These are phyloP conservation scores for Dendrobium huoshanense DNA, from an alignment of 106 monocot species.

Conservation along the genomic window DNA sequence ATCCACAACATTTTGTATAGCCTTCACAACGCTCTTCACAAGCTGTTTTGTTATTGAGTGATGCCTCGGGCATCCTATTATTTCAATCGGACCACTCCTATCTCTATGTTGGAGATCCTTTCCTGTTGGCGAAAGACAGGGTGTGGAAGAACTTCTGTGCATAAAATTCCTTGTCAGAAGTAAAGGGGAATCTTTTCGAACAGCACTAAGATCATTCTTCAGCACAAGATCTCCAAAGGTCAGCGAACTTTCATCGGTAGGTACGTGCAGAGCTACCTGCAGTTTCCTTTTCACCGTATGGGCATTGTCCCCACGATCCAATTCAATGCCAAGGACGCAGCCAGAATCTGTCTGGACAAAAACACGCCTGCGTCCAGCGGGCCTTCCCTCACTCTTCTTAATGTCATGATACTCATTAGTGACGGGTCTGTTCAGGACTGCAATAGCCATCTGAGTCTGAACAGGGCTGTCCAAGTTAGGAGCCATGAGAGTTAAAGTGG, in stretches of 20 bases:
- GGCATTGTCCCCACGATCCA: slow-evolving; percentile 48
- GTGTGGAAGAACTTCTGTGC: slow-evolving; percentile 52
- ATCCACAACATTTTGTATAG: slow-evolving; percentile 58
- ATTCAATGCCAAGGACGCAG: slow-evolving; percentile 43
- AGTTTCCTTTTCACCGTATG: slow-evolving; percentile 50
- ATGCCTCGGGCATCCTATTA: slow-evolving; percentile 55
- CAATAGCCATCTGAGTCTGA: slow-evolving; percentile 51
- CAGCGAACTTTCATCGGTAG: slow-evolving; percentile 74
- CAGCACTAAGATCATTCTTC: slow-evolving; percentile 60
- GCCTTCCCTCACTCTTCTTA: slow-evolving; percentile 22
- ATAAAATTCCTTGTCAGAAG: slow-evolving; percentile 58
- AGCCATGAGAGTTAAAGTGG: slow-evolving; percentile 20
- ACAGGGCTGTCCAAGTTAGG: slow-evolving; percentile 61
- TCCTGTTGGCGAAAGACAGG: slow-evolving; percentile 37
- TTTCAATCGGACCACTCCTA: slow-evolving; percentile 54
- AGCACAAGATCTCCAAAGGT: slow-evolving; percentile 73
- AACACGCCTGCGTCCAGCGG: slow-evolving; percentile 32
- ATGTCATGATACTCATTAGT: slow-evolving; percentile 18
- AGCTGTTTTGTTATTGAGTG: slow-evolving; percentile 54
- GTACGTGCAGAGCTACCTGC: slow-evolving; percentile 58
- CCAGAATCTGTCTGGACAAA: slow-evolving; percentile 71
- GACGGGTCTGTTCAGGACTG: slow-evolving; percentile 23
- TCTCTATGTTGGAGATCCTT: slow-evolving; percentile 36
- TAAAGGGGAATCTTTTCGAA: slow-evolving; percentile 74
- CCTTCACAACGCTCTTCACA: slow-evolving; percentile 57